Conservation (phyloP, 2,329 filamentous ascomycete genomes). For the Calonectria multiphialidica region DNA sequence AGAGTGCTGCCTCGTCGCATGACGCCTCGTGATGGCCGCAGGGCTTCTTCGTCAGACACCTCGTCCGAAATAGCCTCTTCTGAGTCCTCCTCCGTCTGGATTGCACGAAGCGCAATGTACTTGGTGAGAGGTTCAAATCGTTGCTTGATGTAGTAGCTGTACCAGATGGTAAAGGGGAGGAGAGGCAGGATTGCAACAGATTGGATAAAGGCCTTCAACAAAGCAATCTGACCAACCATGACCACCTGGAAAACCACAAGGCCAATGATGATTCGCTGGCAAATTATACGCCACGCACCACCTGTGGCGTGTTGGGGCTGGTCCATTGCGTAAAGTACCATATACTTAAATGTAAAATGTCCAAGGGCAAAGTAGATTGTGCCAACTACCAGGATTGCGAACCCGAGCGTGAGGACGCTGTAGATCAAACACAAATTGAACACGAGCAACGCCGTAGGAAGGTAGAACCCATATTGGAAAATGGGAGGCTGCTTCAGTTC, state of each 20-base stretch:
- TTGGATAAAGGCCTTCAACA: conserved; percentile 78
- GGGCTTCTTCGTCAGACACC: conserved; percentile 51
- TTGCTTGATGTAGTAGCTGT: conserved; percentile 82
- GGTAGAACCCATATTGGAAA: conserved; percentile 96
- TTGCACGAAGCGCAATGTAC: conserved; percentile 91
- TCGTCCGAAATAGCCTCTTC: conserved; percentile 51
- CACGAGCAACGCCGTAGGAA: conserved; percentile 91
- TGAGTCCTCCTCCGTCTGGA: conserved; percentile 69
- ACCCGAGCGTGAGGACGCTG: conserved; percentile 85
- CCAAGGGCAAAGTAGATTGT: conserved; percentile 86
- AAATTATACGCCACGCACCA: conserved; percentile 96
- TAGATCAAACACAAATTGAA: conserved; percentile 98
- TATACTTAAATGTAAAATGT: conserved; percentile 95
- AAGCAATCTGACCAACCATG: conserved; percentile 87
- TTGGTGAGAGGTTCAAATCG: conserved; percentile 90
- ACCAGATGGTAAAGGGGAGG: conserved; percentile 86
- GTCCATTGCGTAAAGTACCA: conserved; percentile 98
- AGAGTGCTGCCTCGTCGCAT: conserved; percentile 72
- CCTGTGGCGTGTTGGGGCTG: conserved; percentile 95
- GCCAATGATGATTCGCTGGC: conserved; percentile 88
- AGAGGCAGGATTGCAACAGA: conserved; percentile 82
- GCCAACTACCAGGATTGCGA: conserved; percentile 84
- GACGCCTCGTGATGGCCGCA: conserved; percentile 54
- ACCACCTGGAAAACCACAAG: conserved; percentile 90
- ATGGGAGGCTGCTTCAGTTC: conserved; percentile 84